Conservation (phyloP, 169 alveolate genomes). For the Fabrea salina region DNA sequence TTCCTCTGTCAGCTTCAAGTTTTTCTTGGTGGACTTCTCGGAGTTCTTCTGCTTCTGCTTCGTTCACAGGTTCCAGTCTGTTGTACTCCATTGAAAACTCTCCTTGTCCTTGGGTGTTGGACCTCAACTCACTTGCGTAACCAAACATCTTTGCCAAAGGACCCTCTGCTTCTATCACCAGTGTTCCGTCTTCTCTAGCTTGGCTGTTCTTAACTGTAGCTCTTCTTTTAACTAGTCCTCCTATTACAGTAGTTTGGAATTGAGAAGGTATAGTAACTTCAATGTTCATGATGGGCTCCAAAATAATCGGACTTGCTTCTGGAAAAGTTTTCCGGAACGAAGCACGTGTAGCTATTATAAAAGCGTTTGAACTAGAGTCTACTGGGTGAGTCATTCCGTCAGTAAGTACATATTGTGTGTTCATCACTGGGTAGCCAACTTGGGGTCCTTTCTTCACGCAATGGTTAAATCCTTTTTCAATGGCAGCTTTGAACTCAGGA, state of each 20-base stretch:
- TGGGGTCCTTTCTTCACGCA: conserved; percentile 87
- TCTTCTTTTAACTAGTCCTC: conserved; percentile 86
- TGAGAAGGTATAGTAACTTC: conserved; percentile 89
- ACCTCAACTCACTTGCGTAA: conserved; percentile 90
- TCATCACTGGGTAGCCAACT: conserved; percentile 92
- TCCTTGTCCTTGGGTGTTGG: conserved; percentile 92
- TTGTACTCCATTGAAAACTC: conserved; percentile 89
- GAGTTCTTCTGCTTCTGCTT: neutral
- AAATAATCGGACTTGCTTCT: conserved; percentile 81
- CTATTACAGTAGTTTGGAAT: conserved; percentile 78
- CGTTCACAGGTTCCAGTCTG: conserved; percentile 24
- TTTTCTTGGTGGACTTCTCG: neutral
- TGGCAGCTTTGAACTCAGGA: conserved; percentile 90
- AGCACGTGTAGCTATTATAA: conserved; percentile 89
- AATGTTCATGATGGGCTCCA: conserved; percentile 93
- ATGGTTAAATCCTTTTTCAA: conserved; percentile 94
- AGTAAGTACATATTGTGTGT: conserved; percentile 83
- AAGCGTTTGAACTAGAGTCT: conserved; percentile 92
- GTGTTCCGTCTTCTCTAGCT: conserved; percentile 70
- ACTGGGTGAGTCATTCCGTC: conserved; percentile 93
- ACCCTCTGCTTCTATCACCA: conserved; percentile 87
- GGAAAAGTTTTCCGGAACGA: conserved; percentile 82
- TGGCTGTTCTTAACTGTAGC: conserved; percentile 88
- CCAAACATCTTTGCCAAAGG: conserved; percentile 94
- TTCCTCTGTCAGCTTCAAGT: too few relatives aligned